These are phyloP conservation scores for Trypanosoma rangeli DNA, from an alignment of 208 protist genomes.

Conservation along the genomic window DNA sequence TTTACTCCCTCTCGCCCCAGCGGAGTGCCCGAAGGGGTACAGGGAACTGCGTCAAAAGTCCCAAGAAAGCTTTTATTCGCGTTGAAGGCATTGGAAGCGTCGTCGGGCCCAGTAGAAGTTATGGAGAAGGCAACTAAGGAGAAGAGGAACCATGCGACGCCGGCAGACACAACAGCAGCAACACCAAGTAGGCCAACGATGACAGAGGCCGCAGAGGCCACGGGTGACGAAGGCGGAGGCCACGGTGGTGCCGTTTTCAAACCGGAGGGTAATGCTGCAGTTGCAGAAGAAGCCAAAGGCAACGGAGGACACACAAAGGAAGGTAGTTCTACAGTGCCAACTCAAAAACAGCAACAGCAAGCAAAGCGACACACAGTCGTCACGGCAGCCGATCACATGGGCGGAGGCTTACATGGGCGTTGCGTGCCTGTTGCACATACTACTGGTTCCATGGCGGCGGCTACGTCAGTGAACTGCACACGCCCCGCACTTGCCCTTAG, in stretches of 20 bases:
- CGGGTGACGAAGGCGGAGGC: neutral
- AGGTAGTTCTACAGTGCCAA: neutral
- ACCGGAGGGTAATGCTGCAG: neutral
- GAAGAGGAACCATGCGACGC: neutral
- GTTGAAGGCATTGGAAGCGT: neutral
- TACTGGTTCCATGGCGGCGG: slow-evolving; percentile 3
- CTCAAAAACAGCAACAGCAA: slow-evolving; percentile 6
- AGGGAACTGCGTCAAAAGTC: neutral
- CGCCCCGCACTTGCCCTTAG: slow-evolving; percentile 54
- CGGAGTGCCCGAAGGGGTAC: neutral
- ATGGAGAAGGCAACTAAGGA: neutral
- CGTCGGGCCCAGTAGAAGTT: neutral
- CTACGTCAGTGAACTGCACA: slow-evolving; percentile 2
- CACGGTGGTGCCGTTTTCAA: neutral
- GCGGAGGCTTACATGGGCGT: neutral
- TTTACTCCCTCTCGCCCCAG: neutral
- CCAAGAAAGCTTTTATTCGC: neutral
- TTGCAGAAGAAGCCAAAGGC: neutral
- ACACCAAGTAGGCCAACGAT: neutral
- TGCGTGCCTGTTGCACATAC: neutral
- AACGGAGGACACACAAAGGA: neutral
- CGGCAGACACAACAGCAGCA: neutral
- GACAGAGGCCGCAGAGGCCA: neutral
- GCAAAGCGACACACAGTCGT: neutral
- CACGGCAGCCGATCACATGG: neutral